These are phyloP conservation scores for Acanthochlamys bracteata DNA, from an alignment of 106 monocot species.

Conservation along the genomic window DNA sequence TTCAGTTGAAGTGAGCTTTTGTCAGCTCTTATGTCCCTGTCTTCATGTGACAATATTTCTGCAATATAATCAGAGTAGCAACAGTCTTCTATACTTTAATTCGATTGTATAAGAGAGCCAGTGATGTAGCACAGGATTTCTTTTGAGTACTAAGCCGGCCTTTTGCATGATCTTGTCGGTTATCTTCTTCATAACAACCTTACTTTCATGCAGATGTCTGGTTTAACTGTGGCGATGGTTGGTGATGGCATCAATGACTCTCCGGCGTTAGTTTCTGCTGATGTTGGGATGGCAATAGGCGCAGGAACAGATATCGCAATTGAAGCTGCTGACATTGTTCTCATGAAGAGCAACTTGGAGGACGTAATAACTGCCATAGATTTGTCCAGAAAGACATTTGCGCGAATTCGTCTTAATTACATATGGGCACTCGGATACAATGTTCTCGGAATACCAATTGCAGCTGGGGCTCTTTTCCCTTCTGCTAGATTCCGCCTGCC, in stretches of 20 bases:
- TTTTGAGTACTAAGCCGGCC: no score
- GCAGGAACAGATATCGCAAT: conserved; percentile 91
- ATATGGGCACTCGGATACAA: conserved; percentile 92
- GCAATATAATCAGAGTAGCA: no score
- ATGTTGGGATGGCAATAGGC: conserved; percentile 91
- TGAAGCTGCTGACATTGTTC: conserved; percentile 93
- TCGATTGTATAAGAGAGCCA: no score
- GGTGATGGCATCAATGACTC: conserved; percentile 96
- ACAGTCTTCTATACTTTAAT: no score
- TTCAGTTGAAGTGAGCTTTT: no score
- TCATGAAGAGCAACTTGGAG: conserved; percentile 94
- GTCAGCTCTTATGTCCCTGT: no score
- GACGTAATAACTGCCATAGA: conserved; percentile 90
- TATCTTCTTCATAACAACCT: no score
- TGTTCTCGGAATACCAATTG: conserved; percentile 84
- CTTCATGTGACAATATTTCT: no score
- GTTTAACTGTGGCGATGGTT: conserved; percentile 83
- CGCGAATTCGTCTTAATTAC: conserved; percentile 73
- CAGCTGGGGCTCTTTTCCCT: conserved; percentile 82
- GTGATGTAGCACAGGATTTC: no score
- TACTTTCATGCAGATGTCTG: conserved; percentile 47
- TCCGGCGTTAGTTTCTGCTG: conserved; percentile 79
- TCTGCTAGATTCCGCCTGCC: conserved; percentile 57
- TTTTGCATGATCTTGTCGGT: no score
- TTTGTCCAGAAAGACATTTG: conserved; percentile 78